Base-by-base conservation (phyloP, 345 rosid genomes). In the Trapa incisa region DNA sequence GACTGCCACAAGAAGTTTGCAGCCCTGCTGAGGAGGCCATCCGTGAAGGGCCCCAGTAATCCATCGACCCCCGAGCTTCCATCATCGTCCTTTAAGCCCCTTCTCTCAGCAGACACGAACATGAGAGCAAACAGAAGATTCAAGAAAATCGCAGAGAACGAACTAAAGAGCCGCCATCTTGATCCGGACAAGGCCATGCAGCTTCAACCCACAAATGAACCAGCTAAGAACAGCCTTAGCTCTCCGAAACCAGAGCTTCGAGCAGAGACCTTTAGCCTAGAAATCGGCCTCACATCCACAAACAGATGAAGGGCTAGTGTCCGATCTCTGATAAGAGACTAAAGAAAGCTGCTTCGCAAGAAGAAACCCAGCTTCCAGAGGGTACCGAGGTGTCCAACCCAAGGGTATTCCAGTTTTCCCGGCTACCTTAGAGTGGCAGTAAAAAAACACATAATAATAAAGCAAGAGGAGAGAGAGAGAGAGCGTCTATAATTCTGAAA, bases 1-100 rank as follows among this genome's bases (percentile, higher is more conserved):
- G 76, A 69, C 22, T 60, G 68, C 72, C 75, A 71, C 67, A 80
- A 45, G 65, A 73, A 73, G 50, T 70, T 67, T 47, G 61, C 76
- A 45, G 66, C 62, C 42, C 42, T 65, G 58, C 42, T 65, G 58
- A 42, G 15, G 45, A 74, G 69, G 47, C 41, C 69, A 65, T 22
- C 37, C 17, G 76, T 8, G 8, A 36, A 13, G 47, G 71, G 22
- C 15, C 52, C 68, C 17, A 43, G 74, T 8, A 66, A 47, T 53
- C 43, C 74, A 29, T 10, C n/a, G 16, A 65, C 7, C 37, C 57
- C 14, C 2, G 33, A 39, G 48, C 38, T 41, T 22, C 62, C 72
- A 45, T 37, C 43, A 14, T 35, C 63, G 15, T 54, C 33, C 56
- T 64, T 50, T n/a, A 70, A 39, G 64, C 75, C 35, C 47, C 71